Base-by-base conservation (phyloP, 2,329 filamentous ascomycete genomes). In the Ophiocordyceps camponoti-floridani region DNA sequence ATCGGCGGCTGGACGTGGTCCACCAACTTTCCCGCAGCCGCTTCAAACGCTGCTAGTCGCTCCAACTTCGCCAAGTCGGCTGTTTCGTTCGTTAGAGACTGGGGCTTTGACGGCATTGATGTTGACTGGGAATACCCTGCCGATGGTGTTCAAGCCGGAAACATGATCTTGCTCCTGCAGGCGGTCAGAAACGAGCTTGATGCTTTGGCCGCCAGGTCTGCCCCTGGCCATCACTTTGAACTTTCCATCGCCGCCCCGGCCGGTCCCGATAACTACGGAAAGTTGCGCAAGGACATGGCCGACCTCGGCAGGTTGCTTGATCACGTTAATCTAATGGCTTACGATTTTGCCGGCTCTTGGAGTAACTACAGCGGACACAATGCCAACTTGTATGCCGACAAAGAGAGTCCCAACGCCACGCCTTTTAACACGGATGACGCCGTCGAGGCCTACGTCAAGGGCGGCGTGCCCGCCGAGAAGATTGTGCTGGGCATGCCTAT, bases 1-100 rank as follows among this genome's bases (percentile, higher is more conserved):
- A 85, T 94, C 50, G 87, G 87, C 42, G 86, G 87, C 28, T 93
- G 82, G 82, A 87, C 83, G 0, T 91, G 84, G 61, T 86, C 82
- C 2, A 65, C 71, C 52, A 84, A 85, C 58, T 89, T 94, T 56
- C 68, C 82, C 1, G 65, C 67, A 1, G 79, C 79, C 0, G 76
- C 79, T 10, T 76, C 75, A 47, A 82, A 79, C 0, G 68, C 70
- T 0, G 61, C 67, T 2, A 77, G 75, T 14, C 73, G 85, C 14
- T 60, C 67, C 33, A 72, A 52, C 2, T 94, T 94, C 61, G 86
- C 85, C 6, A 62, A 71, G 41, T 75, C 72, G 4, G 76, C 84
- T 2, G 79, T 88, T 0, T 61, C 68, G 8, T 60, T 91, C 44
- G 68, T 94, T 46, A 77, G 81, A 54, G 78, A 94, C 58, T 72